Evolutionary conservation across 495 filamentous ascomycete genomes (phyloP).

Genomic region (Penicillium flavigenum): DNA sequence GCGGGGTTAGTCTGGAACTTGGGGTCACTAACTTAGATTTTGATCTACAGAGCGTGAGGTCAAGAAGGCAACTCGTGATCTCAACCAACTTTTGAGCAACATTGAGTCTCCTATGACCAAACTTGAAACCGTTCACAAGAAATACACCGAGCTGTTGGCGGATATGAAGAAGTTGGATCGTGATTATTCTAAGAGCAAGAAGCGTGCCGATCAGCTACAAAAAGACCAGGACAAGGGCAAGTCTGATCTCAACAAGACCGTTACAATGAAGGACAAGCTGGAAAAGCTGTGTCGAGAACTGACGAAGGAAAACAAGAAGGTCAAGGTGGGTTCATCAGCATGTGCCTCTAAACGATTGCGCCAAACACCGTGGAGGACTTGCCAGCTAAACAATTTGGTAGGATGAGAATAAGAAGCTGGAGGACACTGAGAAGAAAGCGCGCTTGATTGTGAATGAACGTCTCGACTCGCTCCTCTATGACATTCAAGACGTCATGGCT

Average conservation of each 20-base stretch:
- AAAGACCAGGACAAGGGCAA: slow-evolving; percentile 92
- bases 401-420: slow-evolving; percentile 88
- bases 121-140: slow-evolving; percentile 84
- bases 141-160: slow-evolving; percentile 83
- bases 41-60: slow-evolving; percentile 68
- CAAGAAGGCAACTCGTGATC: slow-evolving; percentile 88
- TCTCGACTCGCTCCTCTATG: slow-evolving; percentile 67
- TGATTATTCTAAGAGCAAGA: slow-evolving; percentile 92
- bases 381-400: slow-evolving; percentile 33
- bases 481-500: slow-evolving; percentile 78
- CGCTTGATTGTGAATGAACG: slow-evolving; percentile 82
- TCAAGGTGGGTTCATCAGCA: slow-evolving; percentile 65
- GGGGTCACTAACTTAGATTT: slow-evolving; percentile 21
- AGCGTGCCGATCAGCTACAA: slow-evolving; percentile 88
- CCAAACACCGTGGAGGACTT: background rate
- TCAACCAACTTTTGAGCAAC: slow-evolving; percentile 74
- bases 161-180: slow-evolving; percentile 95
- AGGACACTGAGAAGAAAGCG: slow-evolving; percentile 77
- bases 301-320: slow-evolving; percentile 92
- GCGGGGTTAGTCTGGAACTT: slow-evolving; percentile 5
- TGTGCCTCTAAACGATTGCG: slow-evolving; percentile 1
- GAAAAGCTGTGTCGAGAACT: slow-evolving; percentile 93
- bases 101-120: slow-evolving; percentile 72
- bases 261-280: slow-evolving; percentile 85
- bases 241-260: slow-evolving; percentile 82